Evolutionary conservation across 176 grass and related monocot species (phyloP).

Genomic region (Ensete glaucum): DNA sequence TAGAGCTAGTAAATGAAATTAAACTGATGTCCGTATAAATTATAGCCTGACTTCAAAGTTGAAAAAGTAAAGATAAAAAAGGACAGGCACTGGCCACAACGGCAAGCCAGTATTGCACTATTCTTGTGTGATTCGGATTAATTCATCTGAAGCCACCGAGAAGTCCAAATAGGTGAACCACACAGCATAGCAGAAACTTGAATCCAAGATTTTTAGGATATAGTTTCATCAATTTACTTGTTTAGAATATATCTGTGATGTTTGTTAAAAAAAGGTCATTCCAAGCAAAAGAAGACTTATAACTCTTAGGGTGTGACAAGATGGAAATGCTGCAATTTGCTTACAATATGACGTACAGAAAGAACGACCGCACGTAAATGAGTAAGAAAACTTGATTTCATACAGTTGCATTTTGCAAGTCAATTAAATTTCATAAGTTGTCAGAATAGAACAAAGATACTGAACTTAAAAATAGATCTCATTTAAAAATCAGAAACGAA

Average conservation of each 20-base stretch:
- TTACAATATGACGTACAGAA: not conserved
- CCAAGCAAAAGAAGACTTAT: slow-evolving; percentile 1
- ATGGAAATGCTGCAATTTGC: not conserved
- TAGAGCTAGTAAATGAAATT: too few relatives aligned
- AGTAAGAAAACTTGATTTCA: too few relatives aligned
- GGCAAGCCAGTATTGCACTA: not conserved
- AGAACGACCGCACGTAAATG: too few relatives aligned
- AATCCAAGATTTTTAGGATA: not conserved
- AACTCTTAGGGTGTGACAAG: not conserved
- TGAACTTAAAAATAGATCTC: not conserved
- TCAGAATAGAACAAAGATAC: not conserved
- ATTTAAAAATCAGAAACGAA: not conserved
- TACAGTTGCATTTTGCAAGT: not conserved
- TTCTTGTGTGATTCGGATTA: not conserved
- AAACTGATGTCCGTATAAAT: too few relatives aligned
- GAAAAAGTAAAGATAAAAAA: too few relatives aligned
- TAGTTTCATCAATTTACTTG: not conserved
- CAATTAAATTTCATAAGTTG: not conserved
- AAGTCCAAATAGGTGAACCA: not conserved
- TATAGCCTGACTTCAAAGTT: too few relatives aligned
- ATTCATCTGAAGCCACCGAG: not conserved
- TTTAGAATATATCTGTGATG: not conserved
- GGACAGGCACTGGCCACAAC: not conserved
- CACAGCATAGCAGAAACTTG: not conserved
- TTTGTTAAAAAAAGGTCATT: not conserved